Percentiles rank a stretch among this genome's conserved stretches.
These are phyloP conservation scores for Drosera capensis DNA, from an alignment of 148 eudicot species.

Conservation along the genomic window DNA sequence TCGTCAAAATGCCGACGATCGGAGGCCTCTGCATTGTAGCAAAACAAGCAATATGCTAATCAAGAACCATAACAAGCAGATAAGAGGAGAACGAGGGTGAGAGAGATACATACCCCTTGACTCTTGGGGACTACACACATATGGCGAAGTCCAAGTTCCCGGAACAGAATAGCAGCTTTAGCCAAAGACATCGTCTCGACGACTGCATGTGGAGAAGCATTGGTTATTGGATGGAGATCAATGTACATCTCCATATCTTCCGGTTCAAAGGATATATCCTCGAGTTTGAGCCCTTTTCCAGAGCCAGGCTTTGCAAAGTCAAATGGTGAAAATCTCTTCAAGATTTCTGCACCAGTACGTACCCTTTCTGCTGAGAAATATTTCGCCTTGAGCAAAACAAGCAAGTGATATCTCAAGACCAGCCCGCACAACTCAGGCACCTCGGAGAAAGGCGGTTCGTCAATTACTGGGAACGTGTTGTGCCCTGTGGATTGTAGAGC, in stretches of 20 bases:
- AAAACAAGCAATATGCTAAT: too few relatives aligned
- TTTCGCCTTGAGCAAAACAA: conserved; percentile 55
- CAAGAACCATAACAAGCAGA: too few relatives aligned
- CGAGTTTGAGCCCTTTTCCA: conserved; percentile 52
- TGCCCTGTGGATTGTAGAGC: conserved; percentile 34
- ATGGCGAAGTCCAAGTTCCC: conserved; percentile 61
- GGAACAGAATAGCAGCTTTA: conserved; percentile 56
- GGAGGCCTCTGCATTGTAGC: conserved; percentile 44
- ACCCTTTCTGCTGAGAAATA: conserved; percentile 30
- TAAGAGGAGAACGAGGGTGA: background rate
- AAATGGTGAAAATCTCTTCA: conserved; percentile 26
- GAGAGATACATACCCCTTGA: conserved; percentile 29
- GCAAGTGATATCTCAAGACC: conserved; percentile 56
- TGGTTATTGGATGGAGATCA: conserved; percentile 71
- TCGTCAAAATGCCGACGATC: conserved; percentile 44
- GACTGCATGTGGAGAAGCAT: conserved; percentile 62
- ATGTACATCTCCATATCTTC: conserved; percentile 74
- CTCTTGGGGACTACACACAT: conserved; percentile 65
- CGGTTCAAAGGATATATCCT: conserved; percentile 30
- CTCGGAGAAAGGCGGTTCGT: conserved; percentile 55
- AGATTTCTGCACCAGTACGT: conserved; percentile 14
- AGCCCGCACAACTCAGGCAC: conserved; percentile 53
- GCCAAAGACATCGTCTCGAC: conserved; percentile 76
- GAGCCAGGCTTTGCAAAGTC: conserved; percentile 74
- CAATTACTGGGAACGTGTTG: conserved; percentile 62